phyloP scores from a whole-genome alignment of 495 filamentous ascomycete genomes.

The Aspergillus carlsbadensis region DNA sequence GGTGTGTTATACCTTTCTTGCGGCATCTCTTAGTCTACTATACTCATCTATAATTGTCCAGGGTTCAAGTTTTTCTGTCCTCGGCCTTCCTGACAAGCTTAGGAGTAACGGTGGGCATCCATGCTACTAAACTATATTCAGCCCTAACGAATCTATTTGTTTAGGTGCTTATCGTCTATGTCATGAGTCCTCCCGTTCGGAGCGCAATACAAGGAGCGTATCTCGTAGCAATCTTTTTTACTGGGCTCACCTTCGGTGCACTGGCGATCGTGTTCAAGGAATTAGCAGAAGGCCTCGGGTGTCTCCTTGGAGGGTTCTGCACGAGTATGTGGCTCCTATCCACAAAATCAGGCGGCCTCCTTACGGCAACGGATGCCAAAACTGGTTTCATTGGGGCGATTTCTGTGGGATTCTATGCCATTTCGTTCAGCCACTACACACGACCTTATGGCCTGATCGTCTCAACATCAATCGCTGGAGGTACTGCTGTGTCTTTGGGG shows the following conservation, averaged over 20 bases:
- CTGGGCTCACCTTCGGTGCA: conserved; percentile 75
- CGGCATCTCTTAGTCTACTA: too few species aligned
- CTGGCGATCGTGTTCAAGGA: conserved; percentile 79
- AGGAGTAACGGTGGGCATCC: conserved; percentile 60
- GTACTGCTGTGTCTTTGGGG: conserved; percentile 74
- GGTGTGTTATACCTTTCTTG: conserved; percentile 35
- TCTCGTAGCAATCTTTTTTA: conserved; percentile 74
- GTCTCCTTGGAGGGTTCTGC: conserved; percentile 84
- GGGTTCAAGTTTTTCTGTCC: conserved; percentile 78
- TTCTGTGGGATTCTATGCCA: conserved; percentile 60
- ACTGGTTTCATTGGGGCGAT: conserved; percentile 75
- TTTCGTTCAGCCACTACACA: conserved; percentile 80
- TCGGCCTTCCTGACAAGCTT: conserved; percentile 70
- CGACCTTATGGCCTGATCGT: conserved; percentile 73
- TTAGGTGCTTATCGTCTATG: conserved; percentile 82
- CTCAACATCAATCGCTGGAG: conserved; percentile 76
- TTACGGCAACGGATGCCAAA: conserved; percentile 59
- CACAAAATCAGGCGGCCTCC: conserved; percentile 72
- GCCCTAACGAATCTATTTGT: conserved; percentile 19
- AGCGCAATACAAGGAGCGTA: conserved; percentile 84
- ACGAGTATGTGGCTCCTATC: conserved; percentile 89
- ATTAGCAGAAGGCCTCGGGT: conserved; percentile 82
- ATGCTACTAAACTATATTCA: not conserved
- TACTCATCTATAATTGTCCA: conserved; percentile 20
- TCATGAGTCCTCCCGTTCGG: conserved; percentile 78